Conservation (phyloP, 2,329 filamentous ascomycete genomes). For the Cercospora brassicicola region DNA sequence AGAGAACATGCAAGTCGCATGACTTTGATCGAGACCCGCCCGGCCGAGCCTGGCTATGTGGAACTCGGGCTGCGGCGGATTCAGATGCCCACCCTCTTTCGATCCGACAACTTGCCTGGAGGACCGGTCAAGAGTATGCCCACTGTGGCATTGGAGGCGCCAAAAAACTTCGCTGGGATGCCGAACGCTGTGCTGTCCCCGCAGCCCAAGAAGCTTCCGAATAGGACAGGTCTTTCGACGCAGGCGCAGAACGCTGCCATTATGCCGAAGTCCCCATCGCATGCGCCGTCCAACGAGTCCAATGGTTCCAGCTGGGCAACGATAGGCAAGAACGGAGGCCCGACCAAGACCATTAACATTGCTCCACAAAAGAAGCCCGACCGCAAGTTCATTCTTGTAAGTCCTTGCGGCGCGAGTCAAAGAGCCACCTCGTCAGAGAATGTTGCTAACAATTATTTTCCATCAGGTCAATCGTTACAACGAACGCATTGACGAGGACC, state of each 20-base stretch:
- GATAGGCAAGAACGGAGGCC: slow-evolving; percentile 43
- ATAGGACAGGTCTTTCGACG: slow-evolving; percentile 1
- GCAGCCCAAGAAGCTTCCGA: neutral
- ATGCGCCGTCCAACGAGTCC: slow-evolving; percentile 26
- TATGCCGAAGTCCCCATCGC: slow-evolving; percentile 25
- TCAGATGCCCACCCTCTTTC: slow-evolving; percentile 47
- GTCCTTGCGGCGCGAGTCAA: neutral
- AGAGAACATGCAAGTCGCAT: slow-evolving; percentile 44
- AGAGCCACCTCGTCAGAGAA: too few relatives aligned
- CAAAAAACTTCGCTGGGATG: neutral
- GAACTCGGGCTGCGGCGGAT: slow-evolving; percentile 45
- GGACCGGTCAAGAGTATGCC: slow-evolving; percentile 9
- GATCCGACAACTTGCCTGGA: slow-evolving; percentile 35
- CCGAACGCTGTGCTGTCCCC: neutral
- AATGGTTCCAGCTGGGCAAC: slow-evolving; percentile 39
- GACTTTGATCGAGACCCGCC: slow-evolving; percentile 49
- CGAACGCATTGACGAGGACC: slow-evolving; percentile 45
- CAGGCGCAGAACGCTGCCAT: slow-evolving; percentile 13
- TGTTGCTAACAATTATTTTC: neutral
- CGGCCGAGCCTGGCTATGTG: slow-evolving; percentile 44
- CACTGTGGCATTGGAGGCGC: neutral
- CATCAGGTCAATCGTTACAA: slow-evolving; percentile 41
- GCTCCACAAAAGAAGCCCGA: slow-evolving; percentile 35
- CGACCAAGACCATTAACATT: slow-evolving; percentile 44
- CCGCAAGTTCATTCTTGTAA: slow-evolving; percentile 42